These are phyloP conservation scores for Fagopyrum homotropicum DNA, from an alignment of 148 eudicot genomes.

Conservation along the genomic window DNA sequence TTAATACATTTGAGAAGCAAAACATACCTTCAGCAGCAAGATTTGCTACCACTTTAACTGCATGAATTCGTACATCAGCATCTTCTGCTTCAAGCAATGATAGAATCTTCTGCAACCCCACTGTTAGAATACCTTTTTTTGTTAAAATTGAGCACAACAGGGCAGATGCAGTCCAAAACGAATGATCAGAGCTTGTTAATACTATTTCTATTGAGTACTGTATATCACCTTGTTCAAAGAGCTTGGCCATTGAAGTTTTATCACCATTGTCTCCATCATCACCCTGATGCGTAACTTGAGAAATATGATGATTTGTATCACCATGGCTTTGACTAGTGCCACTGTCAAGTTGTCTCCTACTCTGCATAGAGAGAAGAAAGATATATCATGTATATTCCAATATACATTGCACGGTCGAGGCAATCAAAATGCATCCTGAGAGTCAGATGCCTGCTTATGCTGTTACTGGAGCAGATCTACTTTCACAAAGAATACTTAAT, in stretches of 20 bases:
- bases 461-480: conserved; percentile 7
- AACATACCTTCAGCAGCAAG: conserved; percentile 84
- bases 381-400: conserved; percentile 12
- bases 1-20: neutral
- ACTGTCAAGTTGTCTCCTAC: conserved; percentile 60
- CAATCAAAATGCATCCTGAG: conserved; percentile 8
- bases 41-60: conserved; percentile 83
- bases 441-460: neutral
- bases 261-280: conserved; percentile 61
- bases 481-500: neutral
- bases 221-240: conserved; percentile 84
- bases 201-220: neutral
- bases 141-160: conserved; percentile 18
- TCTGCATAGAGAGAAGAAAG: conserved; percentile 35
- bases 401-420: neutral
- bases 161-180: neutral
- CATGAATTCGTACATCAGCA: conserved; percentile 74
- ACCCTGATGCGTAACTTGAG: conserved; percentile 49
- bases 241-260: conserved; percentile 65
- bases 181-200: neutral
- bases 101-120: conserved; percentile 83
- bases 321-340: conserved; percentile 24
- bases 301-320: conserved; percentile 42
- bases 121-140: conserved; percentile 27
- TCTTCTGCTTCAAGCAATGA: conserved; percentile 85